Evolutionary conservation across 2,329 filamentous ascomycete genomes (phyloP), one percentile per base, ranked within the genome.

Genomic region (Diaporthe nobilis): DNA sequence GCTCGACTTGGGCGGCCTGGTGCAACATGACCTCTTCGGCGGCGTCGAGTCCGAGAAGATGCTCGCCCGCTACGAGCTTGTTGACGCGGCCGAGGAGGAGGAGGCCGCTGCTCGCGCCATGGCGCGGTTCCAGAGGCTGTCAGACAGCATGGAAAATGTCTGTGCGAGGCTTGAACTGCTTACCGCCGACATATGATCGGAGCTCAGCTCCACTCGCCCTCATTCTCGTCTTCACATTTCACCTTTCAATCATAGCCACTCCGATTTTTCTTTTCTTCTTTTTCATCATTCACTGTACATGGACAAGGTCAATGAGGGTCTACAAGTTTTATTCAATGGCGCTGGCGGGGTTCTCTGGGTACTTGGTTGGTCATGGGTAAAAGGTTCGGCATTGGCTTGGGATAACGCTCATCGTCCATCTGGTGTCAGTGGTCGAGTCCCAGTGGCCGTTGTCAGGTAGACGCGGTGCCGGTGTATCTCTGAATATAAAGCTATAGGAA

Each of bases 21-120:
- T 82, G 57, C 76, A 84, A 77, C 75, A 87, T 78, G 82, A 87
- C 78, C 83, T 89, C 77, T 88, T 90, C 61, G 88, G 88, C 63
- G 89, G 89, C 51, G 85, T 94, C 76, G 86, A 89, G 76, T 82
- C 89, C 1, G 92, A 94, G 79, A 96, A 96, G 87, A 85, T 88
- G 3, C 85, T 91, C 65, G 85, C 90, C 20, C 88, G 90, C 67
- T 91, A 90, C 79, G 90, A 94, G 78, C 88, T 95, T n/a, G 85
- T 94, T 42, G 89, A 94, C 73, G 87, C 86, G 37, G 86, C 87
- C 1, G 85, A 89, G 75, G 88, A 90, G 72, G 88, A 88, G 70
- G 82, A 82, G 12, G 79, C 82, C 37, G 86, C 87, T 39, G 82
- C 82, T 12, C 78, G 87, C 28, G 86, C 88, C 53, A 85, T 89